Evolutionary conservation across 306 rosid species (phyloP).

Genomic region (Vigna hirtella): DNA sequence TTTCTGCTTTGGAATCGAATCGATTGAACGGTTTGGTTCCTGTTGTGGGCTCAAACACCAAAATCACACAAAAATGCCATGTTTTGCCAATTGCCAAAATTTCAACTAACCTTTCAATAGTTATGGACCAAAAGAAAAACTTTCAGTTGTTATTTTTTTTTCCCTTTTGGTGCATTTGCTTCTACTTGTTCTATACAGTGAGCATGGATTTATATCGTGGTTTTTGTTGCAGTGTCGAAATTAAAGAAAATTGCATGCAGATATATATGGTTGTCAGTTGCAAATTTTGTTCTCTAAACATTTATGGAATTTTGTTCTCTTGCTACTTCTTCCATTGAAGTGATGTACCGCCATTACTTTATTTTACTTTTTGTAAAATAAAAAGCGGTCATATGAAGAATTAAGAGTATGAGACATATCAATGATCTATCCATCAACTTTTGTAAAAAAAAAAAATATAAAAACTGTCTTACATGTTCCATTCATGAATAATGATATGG

Average conservation of each 20-base stretch:
- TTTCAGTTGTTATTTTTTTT: not conserved
- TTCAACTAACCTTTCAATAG: slow-evolving; percentile 14
- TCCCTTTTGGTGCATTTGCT: not conserved
- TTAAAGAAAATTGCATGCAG: not conserved
- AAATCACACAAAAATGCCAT: slow-evolving; percentile 1
- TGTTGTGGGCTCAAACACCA: slow-evolving; percentile 12
- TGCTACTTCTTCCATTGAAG: not conserved
- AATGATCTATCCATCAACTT: not conserved
- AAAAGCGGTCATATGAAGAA: not conserved
- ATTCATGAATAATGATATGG: not conserved
- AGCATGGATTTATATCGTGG: not conserved
- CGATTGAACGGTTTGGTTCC: slow-evolving; percentile 2
- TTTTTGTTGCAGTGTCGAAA: not conserved
- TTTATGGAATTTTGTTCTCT: not conserved
- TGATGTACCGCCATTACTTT: not conserved
- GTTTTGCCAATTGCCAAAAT: slow-evolving; percentile 20
- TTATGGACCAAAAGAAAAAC: slow-evolving; percentile 6
- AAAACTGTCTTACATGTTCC: not conserved
- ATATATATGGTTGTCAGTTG: not conserved
- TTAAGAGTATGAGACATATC: not conserved
- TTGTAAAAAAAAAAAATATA: not conserved
- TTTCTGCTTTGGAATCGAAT: slow-evolving; percentile 22
- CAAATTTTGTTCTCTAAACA: not conserved
- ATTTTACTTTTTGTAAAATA: not conserved
- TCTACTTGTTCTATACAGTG: slow-evolving; percentile 5